Evolutionary conservation across 148 eudicot species (phyloP), one percentile per base, ranked within the genome.

Genomic region (Heliamphora exappendiculata): DNA sequence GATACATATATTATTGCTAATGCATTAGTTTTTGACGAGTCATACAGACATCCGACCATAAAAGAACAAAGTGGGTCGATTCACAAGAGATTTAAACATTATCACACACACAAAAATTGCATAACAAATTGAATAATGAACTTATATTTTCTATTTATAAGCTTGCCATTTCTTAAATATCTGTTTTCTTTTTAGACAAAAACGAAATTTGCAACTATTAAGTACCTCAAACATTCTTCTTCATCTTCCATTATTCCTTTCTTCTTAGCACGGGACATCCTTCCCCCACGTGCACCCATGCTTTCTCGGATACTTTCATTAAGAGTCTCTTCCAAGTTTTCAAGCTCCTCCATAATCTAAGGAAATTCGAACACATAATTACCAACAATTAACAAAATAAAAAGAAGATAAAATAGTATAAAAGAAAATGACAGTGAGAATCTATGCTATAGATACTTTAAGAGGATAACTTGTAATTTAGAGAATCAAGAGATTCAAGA

Each of bases 251-350:
- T 93, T 12, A 67, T 44, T 47, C 88, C 91, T 78, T 82, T 88
- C 57, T 84, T 86, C 87, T 82, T 88, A 63, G 87, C 86, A 79
- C 49, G 76, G 73, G 82, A 72, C 62, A 77, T 70, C 75, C 79
- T 88, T 59, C 91, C 92, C 75, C 75, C 65, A 55, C 97, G 90
- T 49, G 98, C 98, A 76, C 99, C 99, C 37, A 91, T 1, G 82
- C 97, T 92, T 86, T 95, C 99, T 73, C 87, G 82, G 49, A 95
- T 95, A 74, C 99, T 95, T 76, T 95, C 99, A 86, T 95, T 95
- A 74, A 95, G 78, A 45, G 99, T 95, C 89, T 95, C 99, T 83
- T 95, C 99, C 78, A 95, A 85, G 78, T 89, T 95, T 80, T 95
- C 99, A 79, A 95, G 98, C 90, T 95, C 99, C 86, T 95, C 99